Evolutionary conservation across 2,329 filamentous ascomycete genomes (phyloP).

Genomic region (Hirsutella minnesotensis): DNA sequence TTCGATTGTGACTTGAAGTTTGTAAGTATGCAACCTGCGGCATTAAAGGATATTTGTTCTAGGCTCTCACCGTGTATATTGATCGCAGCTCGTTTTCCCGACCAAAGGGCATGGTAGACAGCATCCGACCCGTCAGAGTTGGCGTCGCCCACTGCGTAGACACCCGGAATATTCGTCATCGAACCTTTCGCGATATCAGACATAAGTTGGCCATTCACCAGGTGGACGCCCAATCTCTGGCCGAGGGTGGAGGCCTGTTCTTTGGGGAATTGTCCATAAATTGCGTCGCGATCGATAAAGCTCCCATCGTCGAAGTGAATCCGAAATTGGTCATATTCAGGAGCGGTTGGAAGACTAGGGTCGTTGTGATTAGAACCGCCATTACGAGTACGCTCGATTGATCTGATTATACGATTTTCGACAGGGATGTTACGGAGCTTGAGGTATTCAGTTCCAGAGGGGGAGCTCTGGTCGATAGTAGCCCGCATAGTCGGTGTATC

Average conservation of each 20-base stretch:
- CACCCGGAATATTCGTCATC: conserved; percentile 37
- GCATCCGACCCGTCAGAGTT: conserved; percentile 48
- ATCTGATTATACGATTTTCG: conserved; percentile 41
- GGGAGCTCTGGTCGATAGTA: conserved; percentile 23
- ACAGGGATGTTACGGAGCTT: conserved; percentile 36
- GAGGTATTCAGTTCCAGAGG: conserved; percentile 38
- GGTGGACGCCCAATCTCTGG: conserved; percentile 30
- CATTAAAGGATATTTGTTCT: no score
- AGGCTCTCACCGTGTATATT: conserved; percentile 41
- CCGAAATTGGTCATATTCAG: conserved; percentile 42
- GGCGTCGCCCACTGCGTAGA: conserved; percentile 47
- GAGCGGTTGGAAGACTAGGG: conserved; percentile 27
- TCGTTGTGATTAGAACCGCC: conserved; percentile 23
- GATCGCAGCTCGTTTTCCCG: conserved; percentile 45
- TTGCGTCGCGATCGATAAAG: conserved; percentile 33
- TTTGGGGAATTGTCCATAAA: conserved; percentile 35
- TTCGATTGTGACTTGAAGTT: no score
- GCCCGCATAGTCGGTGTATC: conserved; percentile 31
- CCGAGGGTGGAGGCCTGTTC: conserved; percentile 37
- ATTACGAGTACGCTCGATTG: conserved; percentile 28
- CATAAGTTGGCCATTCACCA: conserved; percentile 29
- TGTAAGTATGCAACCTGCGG: no score
- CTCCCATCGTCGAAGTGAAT: conserved; percentile 37
- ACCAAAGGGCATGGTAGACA: conserved; percentile 48
- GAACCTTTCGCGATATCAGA: conserved; percentile 23